These are phyloP conservation scores for Pleurotus pulmonarius DNA, from an alignment of 768 basidiomycete genomes.

Conservation along the genomic window DNA sequence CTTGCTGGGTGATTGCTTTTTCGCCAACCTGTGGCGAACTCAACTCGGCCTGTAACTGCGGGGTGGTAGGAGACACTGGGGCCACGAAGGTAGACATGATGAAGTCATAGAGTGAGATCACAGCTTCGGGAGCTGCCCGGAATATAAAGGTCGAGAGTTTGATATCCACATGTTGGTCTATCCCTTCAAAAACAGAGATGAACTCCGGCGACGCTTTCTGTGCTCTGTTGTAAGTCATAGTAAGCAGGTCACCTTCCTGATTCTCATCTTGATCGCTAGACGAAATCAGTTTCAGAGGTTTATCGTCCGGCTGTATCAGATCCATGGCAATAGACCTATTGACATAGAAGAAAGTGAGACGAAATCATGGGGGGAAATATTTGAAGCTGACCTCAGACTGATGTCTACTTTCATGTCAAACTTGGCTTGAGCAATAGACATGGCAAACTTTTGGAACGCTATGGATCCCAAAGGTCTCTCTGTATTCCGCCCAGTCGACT, in stretches of 20 bases:
- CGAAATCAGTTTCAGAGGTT: conserved; percentile 62
- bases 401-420: conserved; percentile 87
- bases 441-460: conserved; percentile 70
- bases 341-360: conserved; percentile 9
- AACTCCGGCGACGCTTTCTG: conserved; percentile 88
- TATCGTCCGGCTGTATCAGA: conserved; percentile 53
- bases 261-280: conserved; percentile 42
- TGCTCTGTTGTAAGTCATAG: conserved; percentile 72
- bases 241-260: conserved; percentile 65
- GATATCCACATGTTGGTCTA: conserved; percentile 86
- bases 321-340: conserved; percentile 72
- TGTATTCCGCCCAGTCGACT: conserved; percentile 51
- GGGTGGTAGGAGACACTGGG: conserved; percentile 12
- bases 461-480: conserved; percentile 82
- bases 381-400: conserved; percentile 56
- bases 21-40: neutral
- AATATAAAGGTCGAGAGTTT: conserved; percentile 89
- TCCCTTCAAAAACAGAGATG: conserved; percentile 69
- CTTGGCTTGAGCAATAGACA: conserved; percentile 72
- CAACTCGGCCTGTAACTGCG: neutral
- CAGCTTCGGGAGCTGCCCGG: conserved; percentile 84
- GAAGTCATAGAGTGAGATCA: conserved; percentile 90
- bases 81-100: conserved; percentile 96
- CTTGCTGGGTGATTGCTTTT: conserved; percentile 7
- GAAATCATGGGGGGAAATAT: neutral